phyloP scores from a whole-genome alignment of 2,329 filamentous ascomycete genomes.

The Claviceps africana region DNA sequence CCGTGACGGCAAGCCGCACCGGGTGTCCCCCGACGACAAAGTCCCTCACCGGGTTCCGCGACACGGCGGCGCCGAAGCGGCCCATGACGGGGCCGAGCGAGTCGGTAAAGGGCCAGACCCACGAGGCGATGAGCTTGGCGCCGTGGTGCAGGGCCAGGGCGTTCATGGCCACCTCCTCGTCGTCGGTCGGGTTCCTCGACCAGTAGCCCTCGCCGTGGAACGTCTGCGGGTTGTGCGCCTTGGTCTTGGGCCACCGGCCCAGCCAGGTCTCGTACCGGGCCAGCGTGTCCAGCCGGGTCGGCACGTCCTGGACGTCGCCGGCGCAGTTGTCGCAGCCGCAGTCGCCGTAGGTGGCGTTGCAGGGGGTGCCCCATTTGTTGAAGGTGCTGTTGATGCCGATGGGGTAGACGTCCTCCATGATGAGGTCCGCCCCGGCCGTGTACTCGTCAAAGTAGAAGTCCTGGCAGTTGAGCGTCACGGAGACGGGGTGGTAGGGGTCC shows the following conservation, averaged over 20 bases:
- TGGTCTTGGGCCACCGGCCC: constrained; percentile 28
- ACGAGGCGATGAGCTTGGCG: constrained; percentile 28
- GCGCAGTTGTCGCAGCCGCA: constrained; percentile 50
- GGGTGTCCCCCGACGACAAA: constrained; percentile 24
- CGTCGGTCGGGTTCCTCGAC: constrained; percentile 28
- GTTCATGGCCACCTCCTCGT: constrained; percentile 31
- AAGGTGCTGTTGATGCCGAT: constrained; percentile 41
- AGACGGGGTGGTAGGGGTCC: constrained; percentile 48
- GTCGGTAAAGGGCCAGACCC: constrained; percentile 29
- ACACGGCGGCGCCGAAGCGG: constrained; percentile 24
- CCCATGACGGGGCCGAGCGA: constrained; percentile 24
- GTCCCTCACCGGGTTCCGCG: constrained; percentile 20
- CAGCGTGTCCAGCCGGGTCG: constrained; percentile 25
- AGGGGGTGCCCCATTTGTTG: constrained; percentile 40
- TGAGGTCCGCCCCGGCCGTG: constrained; percentile 38
- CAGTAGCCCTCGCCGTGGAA: constrained; percentile 35
- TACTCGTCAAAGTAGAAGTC: constrained; percentile 47
- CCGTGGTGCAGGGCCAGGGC: constrained; percentile 31
- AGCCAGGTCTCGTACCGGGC: constrained; percentile 25
- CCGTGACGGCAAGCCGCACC: not conserved
- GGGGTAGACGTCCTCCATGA: constrained; percentile 48
- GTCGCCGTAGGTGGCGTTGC: constrained; percentile 45
- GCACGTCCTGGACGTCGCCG: constrained; percentile 38
- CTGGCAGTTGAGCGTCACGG: constrained; percentile 45
- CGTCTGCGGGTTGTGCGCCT: constrained; percentile 31